Base-by-base conservation (phyloP, 768 basidiomycete genomes). In the Solioccasus polychromus region DNA sequence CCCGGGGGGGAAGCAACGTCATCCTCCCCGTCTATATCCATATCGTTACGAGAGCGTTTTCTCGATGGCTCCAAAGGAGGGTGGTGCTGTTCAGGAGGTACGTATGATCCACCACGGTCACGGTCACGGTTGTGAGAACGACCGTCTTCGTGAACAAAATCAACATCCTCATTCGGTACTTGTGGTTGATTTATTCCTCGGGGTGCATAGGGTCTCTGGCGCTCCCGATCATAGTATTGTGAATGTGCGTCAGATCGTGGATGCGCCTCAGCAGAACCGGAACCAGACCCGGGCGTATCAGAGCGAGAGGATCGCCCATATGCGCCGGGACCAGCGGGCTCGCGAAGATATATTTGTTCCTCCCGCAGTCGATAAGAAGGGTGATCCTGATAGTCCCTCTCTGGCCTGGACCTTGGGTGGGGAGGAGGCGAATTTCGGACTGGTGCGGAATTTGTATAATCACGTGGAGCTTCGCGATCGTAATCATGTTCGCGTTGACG, bases 1-100 rank as follows among this genome's bases (percentile, higher is more conserved):
- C 54, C 62, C 19, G 50, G 58, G 48, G 55, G 64, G 18, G 66
- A 61, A 44, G 43, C 68, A 52, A 68, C 71, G 61, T 77, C 76
- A 68, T 75, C 70, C 23, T 76, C 76, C 36, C 67, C 77, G 44
- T 82, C 80, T 38, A 77, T 70, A 32, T 85, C 83, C 80, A 83
- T 80, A 43, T 85, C 83, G 39, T 75, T 75, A 48, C 79, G 72
- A 51, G 68, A 72, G 45, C 83, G 74, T 60, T 82, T 85, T 61
- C 79, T 76, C 45, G 68, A 64, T 34, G 73, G 62, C 37, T 77
- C 77, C 58, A 68, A 54, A 59, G 66, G 52, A 45, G 70, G 64
- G 28, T 65, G 71, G 50, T 61, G 66, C 61, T 70, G 74, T 35
- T 67, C 68, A 30, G 55, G 55, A 47, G 53, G 58, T 52, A 70